phyloP scores from a whole-genome alignment of 108 stramenopile genomes.

The Schizochytrium sp. region DNA sequence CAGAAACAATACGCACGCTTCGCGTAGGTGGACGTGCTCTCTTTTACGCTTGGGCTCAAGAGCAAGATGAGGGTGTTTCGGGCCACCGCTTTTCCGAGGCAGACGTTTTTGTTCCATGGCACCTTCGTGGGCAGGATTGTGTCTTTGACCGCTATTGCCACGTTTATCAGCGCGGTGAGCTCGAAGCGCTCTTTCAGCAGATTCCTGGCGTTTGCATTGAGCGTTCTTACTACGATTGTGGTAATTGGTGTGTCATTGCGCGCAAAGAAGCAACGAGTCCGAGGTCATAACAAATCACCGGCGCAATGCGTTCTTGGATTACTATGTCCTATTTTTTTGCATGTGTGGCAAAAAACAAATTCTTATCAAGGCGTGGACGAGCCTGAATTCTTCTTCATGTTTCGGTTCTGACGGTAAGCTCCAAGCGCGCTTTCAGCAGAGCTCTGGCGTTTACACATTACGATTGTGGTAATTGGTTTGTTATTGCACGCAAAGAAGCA shows the following conservation, averaged over 20 bases:
- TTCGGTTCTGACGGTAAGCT: too few relatives aligned
- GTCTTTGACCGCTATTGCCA: conserved; percentile 95
- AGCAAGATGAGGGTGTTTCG: conserved; percentile 56
- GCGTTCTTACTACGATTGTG: neutral
- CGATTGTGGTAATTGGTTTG: too few relatives aligned
- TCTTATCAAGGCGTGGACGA: too few relatives aligned
- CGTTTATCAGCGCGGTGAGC: conserved; percentile 83
- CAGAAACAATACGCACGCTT: conserved; percentile 71
- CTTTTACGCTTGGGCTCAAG: conserved; percentile 93
- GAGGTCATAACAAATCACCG: too few relatives aligned
- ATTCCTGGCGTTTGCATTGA: neutral
- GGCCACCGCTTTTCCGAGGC: conserved; percentile 63
- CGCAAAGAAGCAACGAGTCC: too few relatives aligned
- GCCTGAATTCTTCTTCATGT: too few relatives aligned
- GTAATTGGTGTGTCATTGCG: neutral
- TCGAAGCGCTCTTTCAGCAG: conserved; percentile 54
- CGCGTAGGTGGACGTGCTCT: conserved; percentile 70
- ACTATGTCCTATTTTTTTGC: too few relatives aligned
- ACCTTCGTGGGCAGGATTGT: conserved; percentile 73
- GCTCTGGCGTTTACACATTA: too few relatives aligned
- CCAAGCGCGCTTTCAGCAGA: too few relatives aligned
- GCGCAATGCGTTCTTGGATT: too few relatives aligned
- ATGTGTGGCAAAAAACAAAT: too few relatives aligned
- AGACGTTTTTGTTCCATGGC: conserved; percentile 94
- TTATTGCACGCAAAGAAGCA: too few relatives aligned